These are phyloP conservation scores for Salix viminalis DNA, from an alignment of 345 rosid species.

Conservation along the genomic window DNA sequence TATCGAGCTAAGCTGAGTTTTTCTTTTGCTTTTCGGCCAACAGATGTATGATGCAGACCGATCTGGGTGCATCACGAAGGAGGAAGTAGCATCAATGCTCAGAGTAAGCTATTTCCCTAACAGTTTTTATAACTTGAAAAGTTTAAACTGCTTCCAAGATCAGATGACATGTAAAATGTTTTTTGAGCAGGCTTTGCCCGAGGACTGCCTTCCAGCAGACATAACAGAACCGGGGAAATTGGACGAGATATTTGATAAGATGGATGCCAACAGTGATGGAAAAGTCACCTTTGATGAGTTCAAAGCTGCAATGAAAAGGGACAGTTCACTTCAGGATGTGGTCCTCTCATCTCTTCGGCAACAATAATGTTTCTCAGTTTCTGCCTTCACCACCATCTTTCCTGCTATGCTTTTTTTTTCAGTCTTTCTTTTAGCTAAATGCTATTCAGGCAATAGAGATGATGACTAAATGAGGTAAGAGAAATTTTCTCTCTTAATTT, in stretches of 20 bases:
- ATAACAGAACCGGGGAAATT: constrained; percentile 56
- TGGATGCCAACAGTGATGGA: constrained; percentile 67
- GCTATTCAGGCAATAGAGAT: constrained; percentile 3
- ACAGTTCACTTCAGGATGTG: constrained; percentile 61
- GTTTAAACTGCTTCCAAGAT: neutral
- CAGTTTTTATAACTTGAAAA: neutral
- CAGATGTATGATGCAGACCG: constrained; percentile 69
- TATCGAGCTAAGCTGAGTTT: neutral
- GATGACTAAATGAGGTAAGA: neutral
- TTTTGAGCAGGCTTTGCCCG: constrained; percentile 52
- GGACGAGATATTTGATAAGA: constrained; percentile 58
- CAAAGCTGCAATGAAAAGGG: constrained; percentile 63
- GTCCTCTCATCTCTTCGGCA: constrained; percentile 62
- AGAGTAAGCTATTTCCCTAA: constrained; percentile 31
- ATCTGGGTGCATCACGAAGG: constrained; percentile 65
- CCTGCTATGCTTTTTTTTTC: neutral
- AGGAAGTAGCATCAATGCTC: constrained; percentile 65
- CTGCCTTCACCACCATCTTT: neutral
- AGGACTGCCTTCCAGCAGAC: constrained; percentile 58
- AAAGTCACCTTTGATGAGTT: constrained; percentile 68
- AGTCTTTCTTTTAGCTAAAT: neutral
- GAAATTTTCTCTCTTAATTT: neutral
- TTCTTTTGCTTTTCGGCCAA: neutral
- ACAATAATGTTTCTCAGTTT: constrained; percentile 19
- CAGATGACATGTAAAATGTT: neutral